phyloP scores from a whole-genome alignment of 1,284 basidiomycete genomes.

The Pseudomicrostroma phylloplanum region DNA sequence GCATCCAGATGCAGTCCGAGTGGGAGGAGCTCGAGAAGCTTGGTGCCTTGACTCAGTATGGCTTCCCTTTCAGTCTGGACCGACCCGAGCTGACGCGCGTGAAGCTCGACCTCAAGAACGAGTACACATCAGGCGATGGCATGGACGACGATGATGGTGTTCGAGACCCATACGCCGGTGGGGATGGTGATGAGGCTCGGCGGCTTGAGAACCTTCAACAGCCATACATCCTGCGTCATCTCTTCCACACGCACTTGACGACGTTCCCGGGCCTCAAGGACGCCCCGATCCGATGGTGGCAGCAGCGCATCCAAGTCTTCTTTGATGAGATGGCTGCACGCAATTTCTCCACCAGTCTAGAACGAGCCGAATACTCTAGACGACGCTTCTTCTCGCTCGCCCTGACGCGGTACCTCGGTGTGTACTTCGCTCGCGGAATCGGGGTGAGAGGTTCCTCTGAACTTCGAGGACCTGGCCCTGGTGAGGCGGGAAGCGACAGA shows the following conservation, averaged over 20 bases:
- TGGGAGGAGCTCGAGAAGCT: slow-evolving; percentile 38
- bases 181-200: slow-evolving; percentile 26
- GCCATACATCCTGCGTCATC: slow-evolving; percentile 42
- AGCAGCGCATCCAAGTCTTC: slow-evolving; percentile 44
- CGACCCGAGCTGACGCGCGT: slow-evolving; percentile 30
- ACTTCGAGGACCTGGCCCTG: slow-evolving; percentile 41
- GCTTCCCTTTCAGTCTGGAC: slow-evolving; percentile 37
- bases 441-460: slow-evolving; percentile 45
- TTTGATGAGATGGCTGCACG: slow-evolving; percentile 40
- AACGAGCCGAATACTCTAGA: slow-evolving; percentile 38
- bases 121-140: slow-evolving; percentile 2
- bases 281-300: slow-evolving; percentile 44
- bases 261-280: slow-evolving; percentile 38
- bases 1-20: slow-evolving; percentile 45
- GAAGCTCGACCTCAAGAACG: slow-evolving; percentile 22
- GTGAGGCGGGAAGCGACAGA: slow-evolving; percentile 38
- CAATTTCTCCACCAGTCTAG: slow-evolving; percentile 39
- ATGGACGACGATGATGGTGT: slow-evolving; percentile 27
- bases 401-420: slow-evolving; percentile 40
- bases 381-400: slow-evolving; percentile 39
- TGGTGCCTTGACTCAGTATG: slow-evolving; percentile 41
- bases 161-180: slow-evolving; percentile 35
- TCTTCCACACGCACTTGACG: slow-evolving; percentile 45
- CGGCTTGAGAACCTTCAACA: slow-evolving; percentile 30
- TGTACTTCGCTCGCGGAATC: slow-evolving; percentile 43